Base-by-base conservation (phyloP, 805 yeast species). In the Naumovozyma castellii region DNA sequence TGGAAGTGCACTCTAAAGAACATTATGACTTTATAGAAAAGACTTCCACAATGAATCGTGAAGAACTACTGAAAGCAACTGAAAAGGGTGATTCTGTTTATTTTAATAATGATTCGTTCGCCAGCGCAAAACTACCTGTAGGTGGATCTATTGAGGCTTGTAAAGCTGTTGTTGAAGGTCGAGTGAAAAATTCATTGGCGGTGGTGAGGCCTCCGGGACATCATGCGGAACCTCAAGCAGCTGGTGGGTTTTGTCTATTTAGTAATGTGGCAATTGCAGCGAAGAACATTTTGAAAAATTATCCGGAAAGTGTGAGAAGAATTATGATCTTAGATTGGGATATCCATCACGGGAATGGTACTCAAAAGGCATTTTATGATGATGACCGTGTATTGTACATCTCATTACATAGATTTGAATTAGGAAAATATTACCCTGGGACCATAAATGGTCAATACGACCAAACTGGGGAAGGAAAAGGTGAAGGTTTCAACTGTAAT, bases 151-250 rank as follows among this genome's bases (percentile, higher is more conserved):
- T 92, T 37, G 97, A 92, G 61, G 95, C 96, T 1, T 88, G 97
- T 60, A 76, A 78, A 48, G 95, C 97, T 0, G 97, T 92, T 16
- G 83, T 92, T 8, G 97, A 88, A 57, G 94, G 95, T 2, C 67
- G 72, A 41, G 97, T 90, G 22, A 86, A 86, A 56, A 92, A 92
- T 57, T 80, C 97, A 0, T 57, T 92, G 37, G 99, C 98, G 0
- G 84, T 92, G 5, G 95, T 92, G 13, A 76, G 99, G 48, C 99
- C 99, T 1, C 99, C 99, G 0, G 99, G 99, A 5, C 99, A 92
- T 65, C 99, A 92, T 57, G 97, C 98, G 1, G 99, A 94, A 56
- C 98, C 99, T 2, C 92, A 85, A 49, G 69, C 87, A 13, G 94
- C 98, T 0, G 97, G 96, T 36, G 99, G 99, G 12, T 92, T 92